Conservation (phyloP, 164 flowering plant species). For the Dillenia turbinata region DNA sequence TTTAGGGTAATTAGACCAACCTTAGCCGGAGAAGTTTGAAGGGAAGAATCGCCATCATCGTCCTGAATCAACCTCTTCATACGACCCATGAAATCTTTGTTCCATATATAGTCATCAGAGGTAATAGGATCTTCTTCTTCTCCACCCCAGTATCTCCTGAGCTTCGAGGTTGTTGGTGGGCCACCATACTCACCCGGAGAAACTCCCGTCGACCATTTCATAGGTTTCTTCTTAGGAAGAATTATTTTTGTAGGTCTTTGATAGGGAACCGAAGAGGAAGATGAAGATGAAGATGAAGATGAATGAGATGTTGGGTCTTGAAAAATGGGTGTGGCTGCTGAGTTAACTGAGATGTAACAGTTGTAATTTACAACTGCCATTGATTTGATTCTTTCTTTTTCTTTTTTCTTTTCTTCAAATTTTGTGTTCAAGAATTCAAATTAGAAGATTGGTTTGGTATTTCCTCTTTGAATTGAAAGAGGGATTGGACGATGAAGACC, state of each 20-base stretch:
- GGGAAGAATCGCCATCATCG: slow-evolving; percentile 19
- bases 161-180: slow-evolving; percentile 78
- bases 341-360: slow-evolving; percentile 7
- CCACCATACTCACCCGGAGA: slow-evolving; percentile 96
- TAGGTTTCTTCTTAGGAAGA: slow-evolving; percentile 80
- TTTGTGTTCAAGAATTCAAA: no score
- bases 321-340: slow-evolving; percentile 14
- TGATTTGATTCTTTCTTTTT: not conserved
- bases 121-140: slow-evolving; percentile 68
- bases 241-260: slow-evolving; percentile 45
- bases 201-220: slow-evolving; percentile 83
- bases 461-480: no score
- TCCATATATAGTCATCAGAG: slow-evolving; percentile 82
- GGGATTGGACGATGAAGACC: no score
- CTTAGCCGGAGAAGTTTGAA: slow-evolving; percentile 37
- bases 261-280: not conserved
- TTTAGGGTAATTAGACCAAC: slow-evolving; percentile 11
- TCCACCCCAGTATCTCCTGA: slow-evolving; percentile 90
- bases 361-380: slow-evolving; percentile 22
- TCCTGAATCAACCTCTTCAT: slow-evolving; percentile 53
- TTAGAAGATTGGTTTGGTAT: no score
- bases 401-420: no score
- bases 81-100: slow-evolving; percentile 77
- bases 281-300: slow-evolving; percentile 6
- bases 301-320: slow-evolving; percentile 11